These are phyloP conservation scores for Neofusicoccum sp. DNA, from an alignment of 2,329 filamentous ascomycete species.

Conservation along the genomic window DNA sequence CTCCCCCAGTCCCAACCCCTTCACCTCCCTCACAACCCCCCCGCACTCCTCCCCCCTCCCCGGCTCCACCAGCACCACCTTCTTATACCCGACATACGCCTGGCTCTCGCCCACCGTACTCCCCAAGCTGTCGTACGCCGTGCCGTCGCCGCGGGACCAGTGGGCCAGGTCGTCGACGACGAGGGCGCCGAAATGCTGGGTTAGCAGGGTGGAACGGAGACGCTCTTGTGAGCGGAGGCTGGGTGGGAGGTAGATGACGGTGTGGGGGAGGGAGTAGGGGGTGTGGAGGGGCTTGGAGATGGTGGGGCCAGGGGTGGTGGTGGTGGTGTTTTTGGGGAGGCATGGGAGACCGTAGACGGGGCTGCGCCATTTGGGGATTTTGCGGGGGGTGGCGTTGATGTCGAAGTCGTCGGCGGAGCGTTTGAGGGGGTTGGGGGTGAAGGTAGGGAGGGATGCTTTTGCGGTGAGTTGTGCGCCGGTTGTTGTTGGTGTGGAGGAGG, in stretches of 20 bases:
- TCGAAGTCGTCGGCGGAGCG: slow-evolving; percentile 9
- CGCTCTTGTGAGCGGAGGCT: background rate
- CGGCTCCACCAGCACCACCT: background rate
- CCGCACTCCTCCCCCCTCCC: background rate
- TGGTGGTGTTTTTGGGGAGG: slow-evolving; percentile 19
- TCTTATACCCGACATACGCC: background rate
- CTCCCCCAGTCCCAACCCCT: background rate
- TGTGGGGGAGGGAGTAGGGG: background rate
- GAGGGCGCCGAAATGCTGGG: background rate
- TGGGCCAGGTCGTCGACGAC: background rate
- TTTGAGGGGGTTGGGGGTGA: background rate
- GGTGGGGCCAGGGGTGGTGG: slow-evolving; percentile 25
- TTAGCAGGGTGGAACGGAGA: background rate
- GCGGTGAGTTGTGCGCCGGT: background rate
- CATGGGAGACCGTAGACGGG: slow-evolving; percentile 16
- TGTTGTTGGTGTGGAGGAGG: background rate
- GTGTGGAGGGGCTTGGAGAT: background rate
- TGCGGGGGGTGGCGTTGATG: slow-evolving; percentile 7
- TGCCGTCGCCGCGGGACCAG: slow-evolving; percentile 1
- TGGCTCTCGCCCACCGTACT: slow-evolving; percentile 8
- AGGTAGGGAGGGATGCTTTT: too few relatives aligned
- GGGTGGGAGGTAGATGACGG: background rate
- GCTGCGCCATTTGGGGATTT: slow-evolving; percentile 6
- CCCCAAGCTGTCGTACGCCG: background rate
- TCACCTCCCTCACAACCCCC: background rate